A percentile compares a stretch with the other conserved stretches of the same genome.
Evolutionary conservation across 192 early-diverging fungal genomes (phyloP).

Genomic region (Lunasporangiospora selenospora): DNA sequence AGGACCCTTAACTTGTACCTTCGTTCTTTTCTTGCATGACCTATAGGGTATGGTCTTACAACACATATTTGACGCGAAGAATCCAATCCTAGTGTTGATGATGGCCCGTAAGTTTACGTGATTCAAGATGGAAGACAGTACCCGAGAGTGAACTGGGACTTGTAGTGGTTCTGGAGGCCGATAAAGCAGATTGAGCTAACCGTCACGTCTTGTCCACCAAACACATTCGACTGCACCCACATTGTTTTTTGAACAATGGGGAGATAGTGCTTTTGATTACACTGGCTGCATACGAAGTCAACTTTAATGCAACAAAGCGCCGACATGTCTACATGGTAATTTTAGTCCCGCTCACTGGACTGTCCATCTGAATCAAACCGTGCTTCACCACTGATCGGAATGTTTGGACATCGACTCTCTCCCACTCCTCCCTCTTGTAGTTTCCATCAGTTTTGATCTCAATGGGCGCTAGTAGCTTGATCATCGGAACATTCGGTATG

Average conservation of each 20-base stretch:
- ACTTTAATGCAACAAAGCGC: slow-evolving; percentile 72
- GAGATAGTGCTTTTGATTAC: slow-evolving; percentile 59
- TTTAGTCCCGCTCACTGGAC: neutral
- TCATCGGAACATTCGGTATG: slow-evolving; percentile 62
- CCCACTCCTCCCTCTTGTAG: slow-evolving; percentile 30
- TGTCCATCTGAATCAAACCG: neutral
- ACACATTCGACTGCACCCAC: neutral
- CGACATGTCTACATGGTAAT: slow-evolving; percentile 80
- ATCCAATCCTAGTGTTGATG: slow-evolving; percentile 63
- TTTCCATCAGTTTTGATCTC: slow-evolving; percentile 56
- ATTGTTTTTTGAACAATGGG: neutral
- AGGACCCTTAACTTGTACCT: neutral
- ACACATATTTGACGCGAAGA: slow-evolving; percentile 69
- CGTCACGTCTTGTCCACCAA: neutral
- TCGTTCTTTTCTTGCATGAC: neutral
- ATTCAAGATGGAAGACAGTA: neutral
- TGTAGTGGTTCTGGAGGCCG: too few relatives aligned
- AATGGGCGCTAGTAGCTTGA: slow-evolving; percentile 55
- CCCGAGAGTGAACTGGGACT: too few relatives aligned
- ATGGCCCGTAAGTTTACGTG: slow-evolving; percentile 57
- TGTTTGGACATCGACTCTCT: slow-evolving; percentile 18
- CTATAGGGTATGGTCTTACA: slow-evolving; percentile 66
- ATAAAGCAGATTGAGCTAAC: neutral
- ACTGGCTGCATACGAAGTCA: slow-evolving; percentile 71
- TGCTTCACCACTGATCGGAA: slow-evolving; percentile 50